Evolutionary conservation across 345 rosid species (phyloP), one percentile per base, ranked within the genome.

Genomic region (Populus tremula): DNA sequence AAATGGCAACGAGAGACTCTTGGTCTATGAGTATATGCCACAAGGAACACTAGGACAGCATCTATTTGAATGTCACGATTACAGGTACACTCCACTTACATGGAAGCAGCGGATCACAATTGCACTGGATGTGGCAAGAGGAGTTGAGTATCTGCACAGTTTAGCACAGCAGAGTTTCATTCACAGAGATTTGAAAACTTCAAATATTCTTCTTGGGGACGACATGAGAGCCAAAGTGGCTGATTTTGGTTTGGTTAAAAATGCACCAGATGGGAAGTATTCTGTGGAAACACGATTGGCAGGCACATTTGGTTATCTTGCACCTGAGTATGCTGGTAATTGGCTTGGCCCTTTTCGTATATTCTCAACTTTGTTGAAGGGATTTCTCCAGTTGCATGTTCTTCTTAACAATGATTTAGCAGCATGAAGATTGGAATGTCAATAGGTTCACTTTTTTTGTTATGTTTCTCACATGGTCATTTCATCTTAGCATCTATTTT

Each of bases 201-300:
- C 84, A 35, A 81, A 81, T 38, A 81, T 81, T 62, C 84, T 81
- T 67, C 80, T 81, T 1, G 84, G 84, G 4, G 59, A 81, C 72
- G 80, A 72, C 69, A 76, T 81, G 84, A 81, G 84, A 76, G 84
- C 84, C 50, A 81, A 81, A 47, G 84, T 81, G 23, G 73, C 80
- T 36, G 80, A 81, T 77, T 81, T 81, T 47, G 84, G 84, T 71
- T 62, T 76, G 67, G 80, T 81, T 71, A 81, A 75, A 76, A 81
- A 76, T 66, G 80, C 80, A 43, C 80, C 84, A 13, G 80, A 81
- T 17, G 84, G 80, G 45, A 81, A 77, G 17, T 77, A 67, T 36
- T 72, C 84, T 23, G 27, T 77, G 69, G 77, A 76, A 61, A 81
- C 84, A 43, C 36, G 77, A 67, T 13, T 77, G 41, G 84, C 80